These are phyloP conservation scores for Colletotrichum lini DNA, from an alignment of 2,329 filamentous ascomycete genomes.

Conservation along the genomic window DNA sequence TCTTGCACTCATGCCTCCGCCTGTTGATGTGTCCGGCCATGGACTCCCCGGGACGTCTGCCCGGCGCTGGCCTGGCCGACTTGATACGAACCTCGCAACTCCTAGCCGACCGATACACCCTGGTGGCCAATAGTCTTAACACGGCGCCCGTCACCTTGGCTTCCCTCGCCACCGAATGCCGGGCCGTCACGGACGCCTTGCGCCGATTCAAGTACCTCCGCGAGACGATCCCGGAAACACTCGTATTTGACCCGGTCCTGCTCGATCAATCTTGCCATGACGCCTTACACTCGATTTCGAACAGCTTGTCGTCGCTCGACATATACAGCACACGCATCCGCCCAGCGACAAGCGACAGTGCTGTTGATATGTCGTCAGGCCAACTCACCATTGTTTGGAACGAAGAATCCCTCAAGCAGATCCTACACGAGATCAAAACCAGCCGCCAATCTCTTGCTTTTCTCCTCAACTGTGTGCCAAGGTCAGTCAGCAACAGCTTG, in stretches of 20 bases:
- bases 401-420: conserved; percentile 38
- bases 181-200: conserved; percentile 34
- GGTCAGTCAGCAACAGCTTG: not conserved
- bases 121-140: conserved; percentile 41
- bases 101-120: conserved; percentile 30
- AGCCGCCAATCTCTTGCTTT: conserved; percentile 39
- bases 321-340: conserved; percentile 33
- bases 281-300: conserved; percentile 34
- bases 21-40: conserved; percentile 36
- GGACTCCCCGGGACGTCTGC: conserved; percentile 41
- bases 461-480: conserved; percentile 41
- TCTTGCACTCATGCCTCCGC: conserved; percentile 20
- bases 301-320: conserved; percentile 31
- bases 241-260: conserved; percentile 27
- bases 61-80: conserved; percentile 35
- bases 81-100: conserved; percentile 31
- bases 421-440: conserved; percentile 26
- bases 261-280: conserved; percentile 37
- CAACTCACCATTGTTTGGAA: conserved; percentile 44
- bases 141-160: conserved; percentile 44
- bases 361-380: conserved; percentile 27
- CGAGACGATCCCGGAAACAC: conserved; percentile 20
- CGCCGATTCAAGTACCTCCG: conserved; percentile 35
- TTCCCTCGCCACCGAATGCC: conserved; percentile 43
- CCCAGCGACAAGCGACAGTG: conserved; percentile 26